Evolutionary conservation across 257 asterid genomes (phyloP), one percentile per base, ranked within the genome.

Genomic region (Jacaranda mimosifolia): DNA sequence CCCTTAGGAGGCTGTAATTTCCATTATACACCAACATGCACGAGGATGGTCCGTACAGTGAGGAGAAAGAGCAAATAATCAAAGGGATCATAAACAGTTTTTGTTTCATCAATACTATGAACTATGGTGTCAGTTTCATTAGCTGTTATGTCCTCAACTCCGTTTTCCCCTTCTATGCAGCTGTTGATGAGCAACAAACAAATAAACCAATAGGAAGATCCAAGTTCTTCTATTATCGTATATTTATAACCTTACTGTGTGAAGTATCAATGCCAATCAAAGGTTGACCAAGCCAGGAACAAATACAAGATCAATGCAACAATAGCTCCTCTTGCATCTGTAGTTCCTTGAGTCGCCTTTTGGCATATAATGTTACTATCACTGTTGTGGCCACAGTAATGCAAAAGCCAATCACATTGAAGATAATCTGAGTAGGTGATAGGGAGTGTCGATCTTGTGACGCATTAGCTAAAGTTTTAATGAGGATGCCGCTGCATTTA

Each of bases 381-480:
- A 87, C 91, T 0, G 98, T 93, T 10, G 94, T 79, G 10, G 68
- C 79, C 81, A 90, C 81, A 39, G 92, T 80, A 43, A 79, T 26
- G 85, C 91, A 74, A 75, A 93, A 93, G 52, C 98, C 96, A 11
- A 84, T 11, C 17, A 86, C 89, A 48, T 89, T 90, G 72, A 91
- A 81, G 68, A 85, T 74, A 26, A 91, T 89, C 82, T 91, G 89
- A 32, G 86, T 67, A 63, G 80, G 86, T 19, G 96, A 84, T 43
- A 91, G 70, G 39, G 86, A 53, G 18, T 70, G 85, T 52, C 69
- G 82, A 67, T 89, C 93, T 26, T 81, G 81, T 8, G 98, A 91
- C 66, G 95, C 98, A 79, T 91, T 86, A 3, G 97, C 98, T 58
- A 93, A 80, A 3, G 98, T 85, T 82, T 86, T 86, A 65, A 93